Evolutionary conservation across 306 rosid genomes (phyloP).

Genomic region (Lithocarpus polystachyus): DNA sequence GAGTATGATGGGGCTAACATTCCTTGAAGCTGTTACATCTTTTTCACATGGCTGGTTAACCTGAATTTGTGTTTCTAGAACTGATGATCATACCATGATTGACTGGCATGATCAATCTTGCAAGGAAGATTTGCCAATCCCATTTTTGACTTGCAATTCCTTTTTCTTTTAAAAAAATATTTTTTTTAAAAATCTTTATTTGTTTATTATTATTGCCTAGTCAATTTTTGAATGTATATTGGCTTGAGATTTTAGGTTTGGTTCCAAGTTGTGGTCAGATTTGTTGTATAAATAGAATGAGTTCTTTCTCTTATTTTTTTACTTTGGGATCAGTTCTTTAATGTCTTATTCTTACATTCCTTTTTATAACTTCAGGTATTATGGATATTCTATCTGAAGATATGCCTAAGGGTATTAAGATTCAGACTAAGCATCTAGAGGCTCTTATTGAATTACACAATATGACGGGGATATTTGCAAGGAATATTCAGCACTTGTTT

Average conservation of each 20-base stretch:
- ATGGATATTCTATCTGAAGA: slow-evolving; percentile 85
- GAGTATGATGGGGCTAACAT: not conserved
- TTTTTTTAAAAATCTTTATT: too few species aligned
- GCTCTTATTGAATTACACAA: slow-evolving; percentile 89
- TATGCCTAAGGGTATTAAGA: slow-evolving; percentile 94
- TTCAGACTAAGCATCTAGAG: slow-evolving; percentile 87
- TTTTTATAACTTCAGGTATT: slow-evolving; percentile 50
- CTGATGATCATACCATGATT: not conserved
- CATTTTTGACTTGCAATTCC: not conserved
- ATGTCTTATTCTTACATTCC: slow-evolving; percentile 2
- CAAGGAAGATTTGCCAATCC: not conserved
- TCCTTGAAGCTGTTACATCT: not conserved
- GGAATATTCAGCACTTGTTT: slow-evolving; percentile 94
- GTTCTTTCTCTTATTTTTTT: not conserved
- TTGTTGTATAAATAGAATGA: not conserved
- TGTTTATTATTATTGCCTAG: not conserved
- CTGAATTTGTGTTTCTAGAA: not conserved
- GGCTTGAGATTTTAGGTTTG: not conserved
- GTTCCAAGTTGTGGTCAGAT: not conserved
- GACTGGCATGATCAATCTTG: not conserved
- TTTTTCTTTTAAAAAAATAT: not conserved
- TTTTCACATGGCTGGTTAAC: not conserved
- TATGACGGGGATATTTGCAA: slow-evolving; percentile 87
- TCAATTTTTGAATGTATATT: not conserved
- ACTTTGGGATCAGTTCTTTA: slow-evolving; percentile 10